Evolutionary conservation across 768 basidiomycete genomes (phyloP).

Genomic region (Lactarius indigo): DNA sequence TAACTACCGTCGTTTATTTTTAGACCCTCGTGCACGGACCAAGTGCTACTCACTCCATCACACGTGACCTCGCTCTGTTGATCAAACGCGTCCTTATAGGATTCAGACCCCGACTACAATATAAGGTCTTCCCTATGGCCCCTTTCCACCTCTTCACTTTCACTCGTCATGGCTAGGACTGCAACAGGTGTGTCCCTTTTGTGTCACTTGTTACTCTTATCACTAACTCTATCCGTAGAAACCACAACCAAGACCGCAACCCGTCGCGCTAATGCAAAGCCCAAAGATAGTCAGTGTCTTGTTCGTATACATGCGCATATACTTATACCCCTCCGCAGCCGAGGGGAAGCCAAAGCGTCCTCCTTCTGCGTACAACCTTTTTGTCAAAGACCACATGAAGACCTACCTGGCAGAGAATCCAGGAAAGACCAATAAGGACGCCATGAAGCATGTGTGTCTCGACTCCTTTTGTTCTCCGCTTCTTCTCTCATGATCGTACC

Average conservation of each 20-base stretch:
- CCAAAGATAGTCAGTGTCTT: conserved; percentile 30
- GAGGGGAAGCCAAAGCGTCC: conserved; percentile 48
- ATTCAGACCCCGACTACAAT: conserved; percentile 28
- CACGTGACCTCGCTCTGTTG: conserved; percentile 24
- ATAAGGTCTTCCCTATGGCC: conserved; percentile 6
- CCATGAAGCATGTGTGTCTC: conserved; percentile 43
- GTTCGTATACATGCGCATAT: conserved; percentile 7
- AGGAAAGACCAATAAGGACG: conserved; percentile 47
- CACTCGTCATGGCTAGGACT: conserved; percentile 46
- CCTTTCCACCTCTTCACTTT: conserved; percentile 3
- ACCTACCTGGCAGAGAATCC: conserved; percentile 54
- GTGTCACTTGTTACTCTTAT: neutral
- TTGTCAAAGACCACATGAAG: conserved; percentile 54
- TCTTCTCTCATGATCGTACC: neutral
- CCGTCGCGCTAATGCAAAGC: conserved; percentile 47
- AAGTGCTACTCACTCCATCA: neutral
- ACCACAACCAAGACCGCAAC: conserved; percentile 57
- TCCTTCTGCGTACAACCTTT: conserved; percentile 58
- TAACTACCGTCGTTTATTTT: neutral
- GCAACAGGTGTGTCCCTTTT: conserved; percentile 41
- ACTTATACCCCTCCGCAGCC: conserved; percentile 1
- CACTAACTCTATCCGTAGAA: conserved; percentile 32
- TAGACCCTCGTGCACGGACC: conserved; percentile 12
- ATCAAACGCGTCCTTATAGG: conserved; percentile 17
- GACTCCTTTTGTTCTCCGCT: neutral